Base-by-base conservation (phyloP, 2,329 filamentous ascomycete genomes). In the Nothophoma quercina region DNA sequence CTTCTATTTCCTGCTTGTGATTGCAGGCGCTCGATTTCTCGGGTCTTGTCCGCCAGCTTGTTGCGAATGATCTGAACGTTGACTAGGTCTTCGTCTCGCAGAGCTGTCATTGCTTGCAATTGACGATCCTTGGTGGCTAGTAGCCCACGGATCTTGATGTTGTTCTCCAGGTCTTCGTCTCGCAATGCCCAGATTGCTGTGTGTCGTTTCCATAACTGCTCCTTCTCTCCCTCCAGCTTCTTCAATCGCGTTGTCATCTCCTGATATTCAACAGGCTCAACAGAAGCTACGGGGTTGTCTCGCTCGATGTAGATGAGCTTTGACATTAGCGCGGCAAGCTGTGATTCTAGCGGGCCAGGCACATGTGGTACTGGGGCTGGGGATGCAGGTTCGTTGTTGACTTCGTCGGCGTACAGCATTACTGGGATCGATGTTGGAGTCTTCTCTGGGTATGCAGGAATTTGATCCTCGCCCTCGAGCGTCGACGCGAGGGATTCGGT, bases 81-180 rank as follows among this genome's bases (percentile, higher is more conserved):
- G 33, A 59, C 41, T 10, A 78, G 62, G 46, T 78, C 76, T 21
- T 78, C 76, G 32, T 78, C 73, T 10, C 76, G 73, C 6, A 78
- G 68, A 42, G 71, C 67, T 21, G 67, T 72, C 51, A 76, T 75
- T 10, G 65, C 70, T 39, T 74, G 72, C 16, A 77, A 70, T 15
- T 75, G 70, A 15, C 74, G 70, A 16, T 72, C 72, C 22, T 73
- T 70, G 45, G 73, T 69, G 21, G 76, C 75, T 13, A 78, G 67
- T 13, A 77, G 51, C 16, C 67, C 69, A 4, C 75, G 72, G 33
- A 77, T 70, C 62, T 74, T 76, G 59, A 77, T 75, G 55, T 77
- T 72, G 54, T 78, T 78, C 42, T 73, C 69, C 1, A 78, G 71
- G 36, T 78, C 76, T 55, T 76, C 74, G 51, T 78, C 75, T 28